Evolutionary conservation across 257 asterid genomes (phyloP), one percentile per base, ranked within the genome.

Genomic region (Przewalskia tangutica): DNA sequence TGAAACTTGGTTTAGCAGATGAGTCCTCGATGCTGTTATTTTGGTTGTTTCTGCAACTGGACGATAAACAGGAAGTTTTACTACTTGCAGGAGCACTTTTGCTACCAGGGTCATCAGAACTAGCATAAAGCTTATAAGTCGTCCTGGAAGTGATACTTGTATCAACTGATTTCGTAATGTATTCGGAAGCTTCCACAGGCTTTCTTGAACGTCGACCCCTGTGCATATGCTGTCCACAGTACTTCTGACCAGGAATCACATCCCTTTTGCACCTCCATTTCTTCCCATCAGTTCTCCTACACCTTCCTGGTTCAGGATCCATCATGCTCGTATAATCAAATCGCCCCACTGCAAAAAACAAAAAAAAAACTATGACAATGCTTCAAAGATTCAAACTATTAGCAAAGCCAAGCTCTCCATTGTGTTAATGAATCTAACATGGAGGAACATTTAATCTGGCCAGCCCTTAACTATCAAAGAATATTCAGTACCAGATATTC

Each of bases 141-240:
- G 7, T 79, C 64, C 48, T 76, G 2, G 81, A 44, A 51, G 23
- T 53, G 18, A 73, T 51, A 60, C 77, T 50, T 80, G 46, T 51
- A 23, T 44, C 82, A 62, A 65, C 66, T 17, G 81, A 54, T 63
- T 58, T 82, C 9, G 36, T 13, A 54, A 36, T 64, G 27, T 40
- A 60, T 80, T 79, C 70, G 48, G 84, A 79, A 79, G 83, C 81
- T 89, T 93, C 97, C 97, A 90, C 97, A 85, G 23, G 93, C 96
- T 90, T 91, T 91, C 95, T 91, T 91, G 95, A 90, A 90, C 94
- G 88, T 23, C 91, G 87, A n/a, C 97, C 97, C 82, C 97, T 83
- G 85, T 91, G 90, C 95, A 91, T 85, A 84, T 93, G 97, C 62
- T 86, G 86, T 53, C 87, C 91, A 63, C 97, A 93, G 83, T 91